Evolutionary conservation across 2,329 filamentous ascomycete genomes (phyloP).

Genomic region (Neurospora sp.): DNA sequence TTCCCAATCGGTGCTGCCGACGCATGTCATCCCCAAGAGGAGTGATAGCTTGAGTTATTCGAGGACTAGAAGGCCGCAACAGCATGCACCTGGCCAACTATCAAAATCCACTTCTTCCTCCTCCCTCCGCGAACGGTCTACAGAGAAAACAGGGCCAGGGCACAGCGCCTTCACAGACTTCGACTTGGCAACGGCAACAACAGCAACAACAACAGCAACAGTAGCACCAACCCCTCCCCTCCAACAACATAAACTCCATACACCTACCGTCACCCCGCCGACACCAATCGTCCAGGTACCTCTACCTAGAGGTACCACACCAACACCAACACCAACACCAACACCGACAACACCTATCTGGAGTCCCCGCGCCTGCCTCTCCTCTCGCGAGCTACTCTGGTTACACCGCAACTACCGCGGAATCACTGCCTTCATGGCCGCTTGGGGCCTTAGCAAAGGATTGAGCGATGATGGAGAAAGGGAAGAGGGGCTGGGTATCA

Average conservation of each 20-base stretch:
- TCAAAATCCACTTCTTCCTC: background rate
- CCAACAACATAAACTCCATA: background rate
- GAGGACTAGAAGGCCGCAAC: background rate
- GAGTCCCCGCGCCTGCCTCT: background rate
- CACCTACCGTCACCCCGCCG: background rate
- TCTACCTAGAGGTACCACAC: background rate
- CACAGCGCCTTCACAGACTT: too few species aligned
- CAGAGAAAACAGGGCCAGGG: background rate
- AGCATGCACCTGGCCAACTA: background rate
- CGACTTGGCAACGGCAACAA: too few species aligned
- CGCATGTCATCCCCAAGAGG: background rate
- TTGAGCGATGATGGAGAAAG: constrained; percentile 9
- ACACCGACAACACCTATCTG: background rate
- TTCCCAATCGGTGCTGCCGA: background rate
- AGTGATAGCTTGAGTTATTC: background rate
- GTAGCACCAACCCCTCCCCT: background rate
- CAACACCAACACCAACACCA: background rate
- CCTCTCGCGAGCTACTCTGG: constrained; percentile 5
- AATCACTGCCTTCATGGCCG: constrained; percentile 13
- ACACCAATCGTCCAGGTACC: background rate
- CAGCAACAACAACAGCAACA: background rate
- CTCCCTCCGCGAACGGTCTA: background rate
- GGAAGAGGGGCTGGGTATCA: constrained; percentile 11
- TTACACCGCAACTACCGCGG: constrained; percentile 17
- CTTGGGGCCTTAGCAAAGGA: constrained; percentile 13